Evolutionary conservation across 2,329 filamentous ascomycete species (phyloP), one percentile per base, ranked within the genome.

Genomic region (Ophiostoma piceae): DNA sequence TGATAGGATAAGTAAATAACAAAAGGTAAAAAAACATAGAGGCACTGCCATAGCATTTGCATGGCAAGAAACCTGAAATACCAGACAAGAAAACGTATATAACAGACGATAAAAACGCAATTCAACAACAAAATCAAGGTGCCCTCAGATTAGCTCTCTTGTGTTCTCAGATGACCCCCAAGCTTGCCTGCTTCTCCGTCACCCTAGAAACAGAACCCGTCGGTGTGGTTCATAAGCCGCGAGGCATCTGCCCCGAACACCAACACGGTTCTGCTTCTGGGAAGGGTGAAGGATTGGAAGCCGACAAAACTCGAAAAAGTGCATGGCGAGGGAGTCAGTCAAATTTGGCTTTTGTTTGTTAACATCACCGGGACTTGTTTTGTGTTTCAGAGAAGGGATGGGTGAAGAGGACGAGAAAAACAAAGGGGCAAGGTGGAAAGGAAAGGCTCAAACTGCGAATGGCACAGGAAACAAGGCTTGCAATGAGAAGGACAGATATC

Each of bases 291-390:
- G 29, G n/a, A 14, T 26, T 8, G 67, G 6, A 19, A 64, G 16
- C 60, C 2, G 60, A 22, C 60, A 64, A 64, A 65, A 39, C 35
- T 41, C 29, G 32, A 39, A 11, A 22, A 39, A 65, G 62, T 65
- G 62, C 35, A 39, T 39, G 62, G 62, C 62, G 35, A 65, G 62
- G 62, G 8, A 26, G 62, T 65, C 54, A 70, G 71, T 73, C 72
- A 73, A 73, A 72, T 73, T 73, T 73, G 72, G 72, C 72, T 73
- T 73, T 73, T 73, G 72, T 62, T 69, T 67, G 29, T 70, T 70
- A 67, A 51, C 71, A 72, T 72, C 71, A 72, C 39, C 4, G 71
- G 71, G 62, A 65, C 62, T 65, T 65, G 62, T 16, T 64, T 39
- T 65, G 62, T 65, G 62, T 65, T n/a, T 65, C 32, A 22, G 35